Base-by-base conservation (phyloP, 805 yeast genomes). In the Yamadazyma phyllophila region DNA sequence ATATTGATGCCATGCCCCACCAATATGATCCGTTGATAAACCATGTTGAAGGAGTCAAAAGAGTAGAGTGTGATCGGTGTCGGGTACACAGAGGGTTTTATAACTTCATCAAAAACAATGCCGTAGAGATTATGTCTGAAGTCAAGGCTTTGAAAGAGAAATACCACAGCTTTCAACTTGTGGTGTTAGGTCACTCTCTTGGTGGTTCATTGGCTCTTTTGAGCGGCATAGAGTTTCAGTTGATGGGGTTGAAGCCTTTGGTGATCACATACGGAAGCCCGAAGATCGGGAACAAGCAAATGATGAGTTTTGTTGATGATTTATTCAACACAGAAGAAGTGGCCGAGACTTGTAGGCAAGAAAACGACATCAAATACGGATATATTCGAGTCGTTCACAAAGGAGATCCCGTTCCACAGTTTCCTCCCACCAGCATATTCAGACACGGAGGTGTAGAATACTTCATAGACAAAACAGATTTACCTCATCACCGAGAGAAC, bases 121-220 rank as follows among this genome's bases (percentile, higher is more conserved):
- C 73, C 39, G 62, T 57, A 2, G 53, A 62, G 9, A 66, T 76
- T 29, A 57, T 77, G 30, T 51, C 63, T 8, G 61, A 56, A 7
- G 64, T 82, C 1, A 54, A 62, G 11, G 49, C 53, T 1, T 54
- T 74, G 14, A 58, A 65, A 15, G 47, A 60, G 9, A 55, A 66
- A 14, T 63, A 74, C 54, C 77, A 81, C 0, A 73, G 70, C 17
- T 83, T 81, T 57, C 58, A 68, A 15, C 47, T 85, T 4, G 70
- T 77, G 1, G 71, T 83, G 1, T 67, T 82, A 1, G 95, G 95
- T 0, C 96, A 88, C 62, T 87, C 94, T 0, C 62, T 87, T 35
- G 91, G 90, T 2, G 95, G 83, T 6, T 90, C 91, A 0, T 60
- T 84, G 42, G 83, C 90, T 1, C 63, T 73, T 3, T 62, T 87